Evolutionary conservation across 73 alveolate species (phyloP).

Genomic region (Paramecium primaurelia): DNA sequence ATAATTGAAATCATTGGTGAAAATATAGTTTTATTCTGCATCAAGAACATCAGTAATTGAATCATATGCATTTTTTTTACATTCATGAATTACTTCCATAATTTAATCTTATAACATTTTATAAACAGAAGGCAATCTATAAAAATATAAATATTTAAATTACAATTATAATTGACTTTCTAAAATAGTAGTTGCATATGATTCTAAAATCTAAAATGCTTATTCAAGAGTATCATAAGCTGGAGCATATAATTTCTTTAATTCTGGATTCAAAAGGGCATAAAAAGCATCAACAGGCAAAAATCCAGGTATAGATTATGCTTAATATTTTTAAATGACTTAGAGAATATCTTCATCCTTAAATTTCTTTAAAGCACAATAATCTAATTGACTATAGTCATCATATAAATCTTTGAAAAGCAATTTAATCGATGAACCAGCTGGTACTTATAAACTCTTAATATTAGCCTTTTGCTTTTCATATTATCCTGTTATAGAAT

Average conservation of each 20-base stretch:
- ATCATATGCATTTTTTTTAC: conserved; percentile 25
- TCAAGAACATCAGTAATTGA: conserved; percentile 72
- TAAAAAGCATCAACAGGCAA: conserved; percentile 95
- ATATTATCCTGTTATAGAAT: conserved; percentile 72
- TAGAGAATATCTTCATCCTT: conserved; percentile 89
- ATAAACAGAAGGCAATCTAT: conserved; percentile 10
- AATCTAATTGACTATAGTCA: conserved; percentile 48
- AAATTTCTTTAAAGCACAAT: conserved; percentile 44
- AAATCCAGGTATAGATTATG: conserved; percentile 97
- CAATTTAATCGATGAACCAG: conserved; percentile 67
- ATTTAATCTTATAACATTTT: neutral
- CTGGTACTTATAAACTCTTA: conserved; percentile 41
- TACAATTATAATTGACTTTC: conserved; percentile 41
- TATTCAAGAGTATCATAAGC: conserved; percentile 82
- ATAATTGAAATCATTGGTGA: conserved; percentile 92
- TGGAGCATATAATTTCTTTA: conserved; percentile 84
- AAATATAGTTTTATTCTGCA: conserved; percentile 87
- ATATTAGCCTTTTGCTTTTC: conserved; percentile 58
- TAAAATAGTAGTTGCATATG: conserved; percentile 73
- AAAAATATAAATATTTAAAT: neutral
- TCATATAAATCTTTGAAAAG: conserved; percentile 64
- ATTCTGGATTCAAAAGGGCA: conserved; percentile 81
- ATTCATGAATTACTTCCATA: neutral
- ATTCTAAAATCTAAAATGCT: conserved; percentile 77
- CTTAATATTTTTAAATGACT: conserved; percentile 95